Evolutionary conservation across 192 early-diverging fungal species (phyloP).

Genomic region (Rhizophagus clarus): DNA sequence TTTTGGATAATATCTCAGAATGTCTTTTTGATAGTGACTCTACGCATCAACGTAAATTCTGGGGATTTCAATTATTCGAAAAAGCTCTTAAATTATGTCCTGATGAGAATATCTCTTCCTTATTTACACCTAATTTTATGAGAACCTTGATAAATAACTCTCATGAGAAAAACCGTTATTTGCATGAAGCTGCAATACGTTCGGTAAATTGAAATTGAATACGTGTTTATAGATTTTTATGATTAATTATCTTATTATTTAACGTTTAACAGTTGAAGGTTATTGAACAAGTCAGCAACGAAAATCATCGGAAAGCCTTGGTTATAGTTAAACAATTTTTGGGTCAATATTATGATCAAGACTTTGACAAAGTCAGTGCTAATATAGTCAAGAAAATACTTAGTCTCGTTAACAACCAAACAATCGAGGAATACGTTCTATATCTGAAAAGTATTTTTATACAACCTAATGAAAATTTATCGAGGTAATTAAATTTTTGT

Average conservation of each 20-base stretch:
- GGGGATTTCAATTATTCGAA: conserved; percentile 87
- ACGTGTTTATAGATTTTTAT: neutral
- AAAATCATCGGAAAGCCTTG: conserved; percentile 71
- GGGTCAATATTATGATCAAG: conserved; percentile 70
- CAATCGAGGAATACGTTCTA: conserved; percentile 69
- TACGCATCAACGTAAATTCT: conserved; percentile 84
- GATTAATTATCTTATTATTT: conserved; percentile 24
- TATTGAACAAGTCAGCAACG: conserved; percentile 61
- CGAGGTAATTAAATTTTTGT: neutral
- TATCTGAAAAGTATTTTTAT: conserved; percentile 75
- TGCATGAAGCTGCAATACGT: conserved; percentile 79
- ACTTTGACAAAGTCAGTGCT: conserved; percentile 72
- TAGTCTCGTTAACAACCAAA: conserved; percentile 65
- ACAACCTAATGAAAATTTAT: conserved; percentile 39
- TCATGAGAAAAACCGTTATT: conserved; percentile 67
- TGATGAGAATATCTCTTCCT: conserved; percentile 59
- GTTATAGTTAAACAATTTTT: conserved; percentile 81
- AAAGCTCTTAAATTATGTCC: conserved; percentile 59
- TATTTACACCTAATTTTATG: conserved; percentile 86
- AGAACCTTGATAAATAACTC: conserved; percentile 86
- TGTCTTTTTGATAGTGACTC: conserved; percentile 72
- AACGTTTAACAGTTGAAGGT: conserved; percentile 40
- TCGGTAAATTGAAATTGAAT: conserved; percentile 48
- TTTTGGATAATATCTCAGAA: conserved; percentile 44
- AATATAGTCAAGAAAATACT: conserved; percentile 83